Evolutionary conservation across 768 basidiomycete genomes (phyloP).

Genomic region (Psilocybe sp.): DNA sequence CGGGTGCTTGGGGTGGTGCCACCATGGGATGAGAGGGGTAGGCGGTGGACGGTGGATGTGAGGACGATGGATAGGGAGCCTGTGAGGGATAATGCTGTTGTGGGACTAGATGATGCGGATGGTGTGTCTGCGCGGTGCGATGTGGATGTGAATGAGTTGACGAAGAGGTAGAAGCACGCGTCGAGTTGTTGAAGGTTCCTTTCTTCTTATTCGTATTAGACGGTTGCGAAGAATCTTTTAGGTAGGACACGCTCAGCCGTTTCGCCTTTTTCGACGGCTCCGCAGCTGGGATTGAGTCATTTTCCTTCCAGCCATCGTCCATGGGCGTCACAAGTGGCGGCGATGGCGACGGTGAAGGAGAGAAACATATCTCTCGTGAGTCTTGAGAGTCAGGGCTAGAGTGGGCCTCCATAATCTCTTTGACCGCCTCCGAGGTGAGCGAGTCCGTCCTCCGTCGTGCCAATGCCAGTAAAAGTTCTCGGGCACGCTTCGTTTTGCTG

Average conservation of each 20-base stretch:
- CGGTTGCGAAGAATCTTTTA: not conserved
- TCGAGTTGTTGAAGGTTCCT: conserved; percentile 17
- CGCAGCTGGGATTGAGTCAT: conserved; percentile 11
- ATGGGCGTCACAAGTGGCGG: too few relatives aligned
- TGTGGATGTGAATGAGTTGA: conserved; percentile 8
- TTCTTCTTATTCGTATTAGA: conserved; percentile 8
- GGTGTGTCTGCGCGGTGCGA: conserved; percentile 1
- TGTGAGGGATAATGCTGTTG: not conserved
- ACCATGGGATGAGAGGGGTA: conserved; percentile 8
- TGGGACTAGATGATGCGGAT: not conserved
- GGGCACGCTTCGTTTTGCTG: conserved; percentile 37
- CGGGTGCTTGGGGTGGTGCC: conserved; percentile 7
- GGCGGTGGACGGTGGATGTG: conserved; percentile 5
- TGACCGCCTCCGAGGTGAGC: conserved; percentile 23
- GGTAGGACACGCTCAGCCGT: conserved; percentile 3
- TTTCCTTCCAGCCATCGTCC: conserved; percentile 39
- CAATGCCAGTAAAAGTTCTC: conserved; percentile 41
- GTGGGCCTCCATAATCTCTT: conserved; percentile 12
- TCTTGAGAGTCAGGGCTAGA: conserved; percentile 1
- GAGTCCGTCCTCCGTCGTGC: conserved; percentile 40
- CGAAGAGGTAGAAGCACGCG: conserved; percentile 7
- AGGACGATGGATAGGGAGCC: conserved; percentile 4
- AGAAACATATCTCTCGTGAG: conserved; percentile 21
- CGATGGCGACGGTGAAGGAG: conserved; percentile 23
- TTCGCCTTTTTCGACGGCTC: conserved; percentile 14